phyloP scores from a whole-genome alignment of 371 early-diverging fungal genomes.

The Coemansia sp. region DNA sequence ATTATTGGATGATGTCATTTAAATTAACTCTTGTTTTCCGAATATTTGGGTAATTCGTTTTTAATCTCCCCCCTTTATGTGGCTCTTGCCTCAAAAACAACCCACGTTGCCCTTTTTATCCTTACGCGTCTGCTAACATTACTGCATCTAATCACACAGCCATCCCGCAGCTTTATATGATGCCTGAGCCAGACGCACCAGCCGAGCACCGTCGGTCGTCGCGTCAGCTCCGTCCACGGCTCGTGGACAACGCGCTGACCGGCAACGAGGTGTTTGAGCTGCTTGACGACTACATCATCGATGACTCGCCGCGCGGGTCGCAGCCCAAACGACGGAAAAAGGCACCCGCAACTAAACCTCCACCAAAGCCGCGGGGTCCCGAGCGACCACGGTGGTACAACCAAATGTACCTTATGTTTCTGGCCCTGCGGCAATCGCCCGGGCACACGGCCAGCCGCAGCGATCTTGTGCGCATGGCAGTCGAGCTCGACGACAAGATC shows the following conservation, averaged over 20 bases:
- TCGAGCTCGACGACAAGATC: slow-evolving; percentile 70
- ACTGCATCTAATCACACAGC: no score
- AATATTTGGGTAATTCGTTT: not conserved
- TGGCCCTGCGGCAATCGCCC: slow-evolving; percentile 71
- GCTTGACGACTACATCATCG: slow-evolving; percentile 39
- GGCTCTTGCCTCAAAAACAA: not conserved
- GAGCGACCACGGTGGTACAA: slow-evolving; percentile 78
- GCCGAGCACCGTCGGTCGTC: slow-evolving; percentile 24
- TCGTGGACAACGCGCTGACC: slow-evolving; percentile 39
- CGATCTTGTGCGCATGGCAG: slow-evolving; percentile 69
- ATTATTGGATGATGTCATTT: not conserved
- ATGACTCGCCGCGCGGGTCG: not conserved
- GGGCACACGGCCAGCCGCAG: slow-evolving; percentile 64
- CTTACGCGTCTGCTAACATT: no score
- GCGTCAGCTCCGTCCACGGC: slow-evolving; percentile 38
- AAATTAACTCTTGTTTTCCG: no score
- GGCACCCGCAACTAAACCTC: not conserved
- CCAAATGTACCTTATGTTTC: slow-evolving; percentile 77
- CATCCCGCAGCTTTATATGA: not conserved
- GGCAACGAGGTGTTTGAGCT: slow-evolving; percentile 48
- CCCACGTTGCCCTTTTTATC: not conserved
- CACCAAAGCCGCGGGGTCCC: not conserved
- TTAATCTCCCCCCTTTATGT: not conserved
- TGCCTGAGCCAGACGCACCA: not conserved
- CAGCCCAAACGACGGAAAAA: slow-evolving; percentile 29